These are phyloP conservation scores for Crithidia acanthocephali DNA, from an alignment of 208 protist genomes.

Conservation along the genomic window DNA sequence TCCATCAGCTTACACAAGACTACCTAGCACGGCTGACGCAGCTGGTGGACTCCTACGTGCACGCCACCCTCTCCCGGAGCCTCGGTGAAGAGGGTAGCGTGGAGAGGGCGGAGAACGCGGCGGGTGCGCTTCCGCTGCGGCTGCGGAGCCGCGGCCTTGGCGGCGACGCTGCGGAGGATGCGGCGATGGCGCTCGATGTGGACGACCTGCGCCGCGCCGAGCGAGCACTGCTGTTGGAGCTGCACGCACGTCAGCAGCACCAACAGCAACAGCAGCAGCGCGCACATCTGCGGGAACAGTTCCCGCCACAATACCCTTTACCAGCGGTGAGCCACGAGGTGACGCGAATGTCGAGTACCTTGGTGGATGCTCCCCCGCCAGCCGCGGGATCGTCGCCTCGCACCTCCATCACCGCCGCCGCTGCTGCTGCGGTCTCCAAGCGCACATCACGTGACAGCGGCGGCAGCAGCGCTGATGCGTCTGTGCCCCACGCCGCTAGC, in stretches of 20 bases:
- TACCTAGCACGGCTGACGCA: slow-evolving; percentile 19
- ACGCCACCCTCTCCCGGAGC: neutral
- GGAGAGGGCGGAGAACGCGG: too few relatives aligned
- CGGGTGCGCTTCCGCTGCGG: neutral
- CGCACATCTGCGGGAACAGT: neutral
- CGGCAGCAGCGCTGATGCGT: neutral
- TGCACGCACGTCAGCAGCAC: slow-evolving; percentile 5
- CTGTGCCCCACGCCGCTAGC: neutral
- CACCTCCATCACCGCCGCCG: neutral
- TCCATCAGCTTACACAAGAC: slow-evolving; percentile 9
- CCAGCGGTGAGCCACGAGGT: neutral
- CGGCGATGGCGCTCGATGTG: slow-evolving; percentile 17
- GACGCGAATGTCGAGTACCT: neutral
- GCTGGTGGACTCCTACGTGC: neutral
- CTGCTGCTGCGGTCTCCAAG: neutral
- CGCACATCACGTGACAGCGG: neutral
- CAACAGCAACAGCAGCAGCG: neutral
- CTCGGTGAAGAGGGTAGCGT: neutral
- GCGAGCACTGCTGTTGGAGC: slow-evolving; percentile 18
- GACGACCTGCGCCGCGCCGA: slow-evolving; percentile 6
- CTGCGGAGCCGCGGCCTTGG: neutral
- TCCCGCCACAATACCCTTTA: neutral
- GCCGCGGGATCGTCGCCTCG: neutral
- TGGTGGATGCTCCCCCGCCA: neutral
- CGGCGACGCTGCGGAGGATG: slow-evolving; percentile 8